Percentiles rank a stretch among this genome's conserved stretches.
phyloP scores from a whole-genome alignment of 345 rosid species.

The Eucalyptus virginea region DNA sequence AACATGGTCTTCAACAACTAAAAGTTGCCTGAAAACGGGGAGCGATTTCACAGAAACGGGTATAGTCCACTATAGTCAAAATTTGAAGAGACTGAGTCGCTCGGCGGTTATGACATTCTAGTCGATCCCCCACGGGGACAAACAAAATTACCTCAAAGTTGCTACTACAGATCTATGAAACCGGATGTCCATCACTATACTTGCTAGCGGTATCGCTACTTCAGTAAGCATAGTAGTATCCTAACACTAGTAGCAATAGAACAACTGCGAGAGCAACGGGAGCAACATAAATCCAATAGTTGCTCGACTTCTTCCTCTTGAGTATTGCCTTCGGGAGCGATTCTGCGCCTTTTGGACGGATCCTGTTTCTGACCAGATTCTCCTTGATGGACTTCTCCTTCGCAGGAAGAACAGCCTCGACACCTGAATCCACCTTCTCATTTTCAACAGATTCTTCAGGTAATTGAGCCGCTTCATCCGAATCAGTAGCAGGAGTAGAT shows the following conservation, averaged over 20 bases:
- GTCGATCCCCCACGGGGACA: not conserved
- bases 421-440: slow-evolving; percentile 3
- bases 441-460: not conserved
- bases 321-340: slow-evolving; percentile 56
- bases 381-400: slow-evolving; percentile 22
- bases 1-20: not conserved
- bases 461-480: slow-evolving; percentile 28
- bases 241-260: not conserved
- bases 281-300: slow-evolving; percentile 40
- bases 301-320: slow-evolving; percentile 61
- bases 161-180: not conserved
- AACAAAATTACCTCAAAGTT: not conserved
- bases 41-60: not conserved
- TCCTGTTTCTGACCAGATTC: slow-evolving; percentile 1
- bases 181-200: not conserved
- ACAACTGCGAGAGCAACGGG: not conserved
- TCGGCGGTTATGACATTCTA: not conserved
- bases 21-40: not conserved
- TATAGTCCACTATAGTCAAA: not conserved
- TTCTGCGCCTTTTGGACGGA: slow-evolving; percentile 44
- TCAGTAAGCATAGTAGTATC: not conserved
- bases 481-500: slow-evolving; percentile 4
- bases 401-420: not conserved
- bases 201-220: not conserved
- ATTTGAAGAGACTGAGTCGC: not conserved